These are phyloP conservation scores for Mycena vulgaris DNA, from an alignment of 768 basidiomycete species.

Conservation along the genomic window DNA sequence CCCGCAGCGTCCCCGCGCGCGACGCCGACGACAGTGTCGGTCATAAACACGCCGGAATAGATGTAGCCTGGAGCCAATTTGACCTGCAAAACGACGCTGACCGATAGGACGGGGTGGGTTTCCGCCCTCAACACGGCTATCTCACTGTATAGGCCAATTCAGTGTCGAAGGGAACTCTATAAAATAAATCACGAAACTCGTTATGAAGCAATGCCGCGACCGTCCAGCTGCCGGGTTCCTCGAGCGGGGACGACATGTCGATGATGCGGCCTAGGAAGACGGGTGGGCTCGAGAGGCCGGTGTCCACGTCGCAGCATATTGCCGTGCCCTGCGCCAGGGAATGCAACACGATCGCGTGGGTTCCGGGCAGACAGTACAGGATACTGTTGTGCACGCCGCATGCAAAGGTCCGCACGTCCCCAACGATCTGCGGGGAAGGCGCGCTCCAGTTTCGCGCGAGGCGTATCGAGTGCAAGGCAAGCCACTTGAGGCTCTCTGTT, in stretches of 20 bases:
- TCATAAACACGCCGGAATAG: constrained; percentile 15
- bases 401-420: constrained; percentile 36
- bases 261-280: constrained; percentile 4
- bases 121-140: constrained; percentile 1
- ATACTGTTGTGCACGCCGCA: constrained; percentile 21
- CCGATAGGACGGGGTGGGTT: neutral
- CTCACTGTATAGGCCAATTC: neutral
- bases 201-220: constrained; percentile 1
- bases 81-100: neutral
- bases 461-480: constrained; percentile 47
- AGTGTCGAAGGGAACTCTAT: neutral
- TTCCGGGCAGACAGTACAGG: constrained; percentile 19
- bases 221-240: constrained; percentile 9
- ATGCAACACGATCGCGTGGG: constrained; percentile 26
- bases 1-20: neutral
- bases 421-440: constrained; percentile 36
- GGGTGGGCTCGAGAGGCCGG: constrained; percentile 7
- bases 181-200: neutral
- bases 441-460: constrained; percentile 49
- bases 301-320: constrained; percentile 25
- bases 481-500: constrained; percentile 40
- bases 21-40: constrained; percentile 14
- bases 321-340: neutral
- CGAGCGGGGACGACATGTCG: constrained; percentile 25
- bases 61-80: neutral